Evolutionary conservation across 345 rosid genomes (phyloP), one percentile per base, ranked within the genome.

Genomic region (Camelina hispida): DNA sequence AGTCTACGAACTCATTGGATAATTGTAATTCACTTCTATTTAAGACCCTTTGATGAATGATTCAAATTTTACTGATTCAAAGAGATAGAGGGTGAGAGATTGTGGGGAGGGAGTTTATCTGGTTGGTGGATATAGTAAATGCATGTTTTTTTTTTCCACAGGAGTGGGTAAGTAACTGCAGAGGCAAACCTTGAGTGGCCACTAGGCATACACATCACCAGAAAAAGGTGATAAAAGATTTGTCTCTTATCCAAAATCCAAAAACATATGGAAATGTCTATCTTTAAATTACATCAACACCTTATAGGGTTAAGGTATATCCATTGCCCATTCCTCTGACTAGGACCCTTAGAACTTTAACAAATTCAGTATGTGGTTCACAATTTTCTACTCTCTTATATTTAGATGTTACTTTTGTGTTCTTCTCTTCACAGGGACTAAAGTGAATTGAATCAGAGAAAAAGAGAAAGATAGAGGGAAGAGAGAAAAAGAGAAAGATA

Each of bases 241-340:
- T 66, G 73, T 71, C 72, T 77, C 76, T 78, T 78, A 78, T 78
- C 81, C 81, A 51, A 59, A 48, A 72, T 66, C 77, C 77, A 66
- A 65, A 59, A 42, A 56, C 40, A 58, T 60, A 56, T 53, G 30
- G 35, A 77, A 55, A 63, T 70, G 67, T 58, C 40, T 65, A 71
- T 77, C 77, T 71, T 71, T 50, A 46, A 65, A 71, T 57, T 23
- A 71, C 55, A 47, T 58, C 76, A 56, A 55, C 47, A 32, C 30
- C 55, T 11, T 71, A 7, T 17, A 56, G 28, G 38, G 81, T 72
- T 56, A 9, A 81, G 20, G 68, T 75, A 52, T 80, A 86, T 82
- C 87, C 82, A 75, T 40, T 74, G 71, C 83, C 85, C 91, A 80
- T 86, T 15, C 83, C 6, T 67, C 66, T 76, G 73, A 81, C 35